phyloP scores from a whole-genome alignment of 1,284 basidiomycete species.

The Malassezia caprae region DNA sequence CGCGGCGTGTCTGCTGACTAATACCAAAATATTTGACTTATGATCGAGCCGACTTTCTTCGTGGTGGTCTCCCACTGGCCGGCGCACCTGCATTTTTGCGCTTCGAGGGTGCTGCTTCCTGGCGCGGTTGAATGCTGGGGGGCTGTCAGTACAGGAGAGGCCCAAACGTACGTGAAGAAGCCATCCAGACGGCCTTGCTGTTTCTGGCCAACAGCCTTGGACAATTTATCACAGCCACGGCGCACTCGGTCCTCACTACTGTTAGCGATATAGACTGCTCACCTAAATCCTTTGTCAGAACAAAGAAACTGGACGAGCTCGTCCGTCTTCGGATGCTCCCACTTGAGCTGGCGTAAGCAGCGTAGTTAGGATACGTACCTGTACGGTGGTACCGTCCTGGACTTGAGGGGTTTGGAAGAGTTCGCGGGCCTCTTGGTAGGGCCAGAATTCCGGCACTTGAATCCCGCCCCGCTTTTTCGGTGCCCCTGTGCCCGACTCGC shows the following conservation, averaged over 20 bases:
- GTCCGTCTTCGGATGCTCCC: conserved; percentile 85
- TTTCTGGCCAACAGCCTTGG: conserved; percentile 75
- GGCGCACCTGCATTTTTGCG: conserved; percentile 1
- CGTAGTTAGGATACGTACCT: conserved; percentile 54
- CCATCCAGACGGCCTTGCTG: conserved; percentile 93
- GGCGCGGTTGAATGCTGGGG: not conserved
- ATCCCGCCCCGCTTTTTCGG: conserved; percentile 47
- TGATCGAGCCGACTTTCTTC: not conserved
- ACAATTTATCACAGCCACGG: conserved; percentile 83
- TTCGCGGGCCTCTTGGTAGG: conserved; percentile 85
- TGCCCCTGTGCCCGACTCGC: conserved; percentile 14
- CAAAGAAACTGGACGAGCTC: conserved; percentile 91
- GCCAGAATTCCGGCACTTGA: conserved; percentile 82
- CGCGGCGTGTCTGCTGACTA: not conserved
- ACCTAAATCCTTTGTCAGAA: conserved; percentile 94
- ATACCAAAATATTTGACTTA: not conserved
- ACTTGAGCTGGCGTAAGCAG: conserved; percentile 61
- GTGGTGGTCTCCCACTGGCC: conserved; percentile 1
- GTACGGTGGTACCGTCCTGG: conserved; percentile 70
- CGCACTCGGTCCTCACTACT: conserved; percentile 89
- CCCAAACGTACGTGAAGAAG: conserved; percentile 58
- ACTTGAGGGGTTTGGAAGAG: conserved; percentile 84
- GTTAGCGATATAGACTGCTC: conserved; percentile 32
- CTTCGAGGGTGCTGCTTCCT: not conserved
- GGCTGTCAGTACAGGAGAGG: not conserved